Evolutionary conservation across 768 basidiomycete species (phyloP).

Genomic region (Boletus coccyginus): DNA sequence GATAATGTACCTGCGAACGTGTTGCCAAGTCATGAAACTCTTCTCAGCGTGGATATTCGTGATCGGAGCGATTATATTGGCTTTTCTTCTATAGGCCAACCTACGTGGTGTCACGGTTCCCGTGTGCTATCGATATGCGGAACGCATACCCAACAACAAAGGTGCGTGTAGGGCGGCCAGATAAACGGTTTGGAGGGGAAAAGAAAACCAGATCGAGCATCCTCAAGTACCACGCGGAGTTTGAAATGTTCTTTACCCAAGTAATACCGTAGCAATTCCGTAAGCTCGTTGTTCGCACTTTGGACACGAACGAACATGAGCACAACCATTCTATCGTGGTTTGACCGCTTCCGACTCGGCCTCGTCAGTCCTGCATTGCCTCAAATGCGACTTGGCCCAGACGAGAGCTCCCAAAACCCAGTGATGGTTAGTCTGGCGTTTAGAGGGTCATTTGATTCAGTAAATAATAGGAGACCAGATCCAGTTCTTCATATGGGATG

Average conservation of each 20-base stretch:
- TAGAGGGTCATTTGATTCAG: not conserved
- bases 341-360: slow-evolving; percentile 20
- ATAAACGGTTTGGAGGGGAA: slow-evolving; percentile 35
- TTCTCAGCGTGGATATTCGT: slow-evolving; percentile 63
- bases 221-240: slow-evolving; percentile 24
- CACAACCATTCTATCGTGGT: slow-evolving; percentile 16
- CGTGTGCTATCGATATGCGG: slow-evolving; percentile 52
- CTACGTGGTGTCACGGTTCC: slow-evolving; percentile 36
- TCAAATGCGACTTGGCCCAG: slow-evolving; percentile 61
- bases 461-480: slow-evolving; percentile 38
- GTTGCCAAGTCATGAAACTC: slow-evolving; percentile 88
- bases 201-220: not conserved
- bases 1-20: slow-evolving; percentile 21
- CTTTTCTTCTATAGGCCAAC: slow-evolving; percentile 52
- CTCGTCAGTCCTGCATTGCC: slow-evolving; percentile 43
- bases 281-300: not conserved
- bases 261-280: too few relatives aligned
- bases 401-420: slow-evolving; percentile 48
- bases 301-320: slow-evolving; percentile 6
- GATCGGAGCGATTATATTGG: slow-evolving; percentile 87
- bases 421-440: slow-evolving; percentile 54
- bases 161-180: slow-evolving; percentile 46
- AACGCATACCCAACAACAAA: slow-evolving; percentile 54
- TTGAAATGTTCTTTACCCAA: slow-evolving; percentile 8
- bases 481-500: slow-evolving; percentile 87